Conservation (phyloP, 129 eudicot genomes). For the Centrapalus pauciflorus region DNA sequence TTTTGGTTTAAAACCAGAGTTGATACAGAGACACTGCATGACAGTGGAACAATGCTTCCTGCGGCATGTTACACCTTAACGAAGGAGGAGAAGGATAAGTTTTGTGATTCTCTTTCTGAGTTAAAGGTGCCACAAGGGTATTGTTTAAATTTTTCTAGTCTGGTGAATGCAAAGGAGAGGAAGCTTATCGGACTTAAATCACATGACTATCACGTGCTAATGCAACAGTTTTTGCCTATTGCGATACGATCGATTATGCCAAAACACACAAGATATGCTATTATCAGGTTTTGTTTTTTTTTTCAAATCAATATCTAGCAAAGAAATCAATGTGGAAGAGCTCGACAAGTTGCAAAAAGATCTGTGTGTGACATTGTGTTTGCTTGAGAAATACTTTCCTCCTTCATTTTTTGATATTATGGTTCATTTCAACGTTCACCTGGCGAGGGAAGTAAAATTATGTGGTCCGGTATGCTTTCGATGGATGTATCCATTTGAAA, state of each 20-base stretch:
- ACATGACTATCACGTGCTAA: neutral
- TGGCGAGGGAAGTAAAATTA: too few relatives aligned
- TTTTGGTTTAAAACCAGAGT: neutral
- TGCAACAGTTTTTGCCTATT: neutral
- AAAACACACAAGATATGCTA: too few relatives aligned
- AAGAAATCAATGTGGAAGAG: neutral
- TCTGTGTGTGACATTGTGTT: too few relatives aligned
- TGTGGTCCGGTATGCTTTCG: too few relatives aligned
- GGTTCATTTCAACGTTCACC: too few relatives aligned
- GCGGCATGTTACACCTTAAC: neutral
- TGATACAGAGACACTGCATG: neutral
- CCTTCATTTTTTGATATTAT: too few relatives aligned
- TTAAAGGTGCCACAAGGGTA: neutral
- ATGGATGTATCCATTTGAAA: too few relatives aligned
- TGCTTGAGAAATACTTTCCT: too few relatives aligned
- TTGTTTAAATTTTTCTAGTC: too few relatives aligned
- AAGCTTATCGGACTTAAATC: neutral
- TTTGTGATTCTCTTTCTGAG: too few relatives aligned
- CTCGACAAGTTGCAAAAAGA: too few relatives aligned
- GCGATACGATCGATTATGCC: neutral
- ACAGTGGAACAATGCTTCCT: neutral
- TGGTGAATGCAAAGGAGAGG: neutral
- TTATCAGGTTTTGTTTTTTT: too few relatives aligned
- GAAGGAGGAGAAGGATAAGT: neutral
- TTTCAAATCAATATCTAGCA: neutral